phyloP scores from a whole-genome alignment of 176 grass and related monocot species.

The Triticum monococcum region DNA sequence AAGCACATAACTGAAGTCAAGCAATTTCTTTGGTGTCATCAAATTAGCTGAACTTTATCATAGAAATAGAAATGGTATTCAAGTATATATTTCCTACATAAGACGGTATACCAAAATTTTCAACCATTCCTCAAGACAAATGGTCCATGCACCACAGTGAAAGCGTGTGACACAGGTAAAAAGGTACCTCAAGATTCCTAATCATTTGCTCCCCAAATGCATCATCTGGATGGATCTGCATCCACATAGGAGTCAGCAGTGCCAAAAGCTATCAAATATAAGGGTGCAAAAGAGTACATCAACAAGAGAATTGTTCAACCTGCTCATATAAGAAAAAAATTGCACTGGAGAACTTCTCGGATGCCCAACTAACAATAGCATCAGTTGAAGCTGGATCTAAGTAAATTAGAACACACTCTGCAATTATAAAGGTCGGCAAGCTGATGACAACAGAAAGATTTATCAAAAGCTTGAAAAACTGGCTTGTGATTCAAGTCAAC shows the following conservation, averaged over 20 bases:
- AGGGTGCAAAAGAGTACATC: slow-evolving; percentile 20
- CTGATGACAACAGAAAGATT: slow-evolving; percentile 76
- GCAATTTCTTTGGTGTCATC: not conserved
- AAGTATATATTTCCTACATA: not conserved
- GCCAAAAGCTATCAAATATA: slow-evolving; percentile 13
- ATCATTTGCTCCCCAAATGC: slow-evolving; percentile 99
- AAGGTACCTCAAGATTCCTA: slow-evolving; percentile 85
- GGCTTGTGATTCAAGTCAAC: slow-evolving; percentile 13
- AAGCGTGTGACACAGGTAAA: not conserved
- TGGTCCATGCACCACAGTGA: not conserved
- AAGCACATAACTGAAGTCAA: not conserved
- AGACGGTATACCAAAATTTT: not conserved
- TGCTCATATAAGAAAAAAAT: slow-evolving; percentile 96
- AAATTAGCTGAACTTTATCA: not conserved
- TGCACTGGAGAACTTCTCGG: slow-evolving; percentile 72
- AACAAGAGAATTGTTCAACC: slow-evolving; percentile 40
- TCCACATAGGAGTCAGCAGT: slow-evolving; percentile 23
- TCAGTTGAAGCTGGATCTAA: slow-evolving; percentile 69
- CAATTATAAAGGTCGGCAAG: slow-evolving; percentile 99
- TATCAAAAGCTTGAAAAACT: slow-evolving; percentile 39
- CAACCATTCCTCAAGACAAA: slow-evolving; percentile 2
- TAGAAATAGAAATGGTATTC: not conserved
- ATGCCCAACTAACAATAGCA: slow-evolving; percentile 83
- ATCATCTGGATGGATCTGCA: slow-evolving; percentile 95
- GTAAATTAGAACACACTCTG: slow-evolving; percentile 98